phyloP scores from a whole-genome alignment of 805 yeast genomes.

The Suhomyces kilbournensis region DNA sequence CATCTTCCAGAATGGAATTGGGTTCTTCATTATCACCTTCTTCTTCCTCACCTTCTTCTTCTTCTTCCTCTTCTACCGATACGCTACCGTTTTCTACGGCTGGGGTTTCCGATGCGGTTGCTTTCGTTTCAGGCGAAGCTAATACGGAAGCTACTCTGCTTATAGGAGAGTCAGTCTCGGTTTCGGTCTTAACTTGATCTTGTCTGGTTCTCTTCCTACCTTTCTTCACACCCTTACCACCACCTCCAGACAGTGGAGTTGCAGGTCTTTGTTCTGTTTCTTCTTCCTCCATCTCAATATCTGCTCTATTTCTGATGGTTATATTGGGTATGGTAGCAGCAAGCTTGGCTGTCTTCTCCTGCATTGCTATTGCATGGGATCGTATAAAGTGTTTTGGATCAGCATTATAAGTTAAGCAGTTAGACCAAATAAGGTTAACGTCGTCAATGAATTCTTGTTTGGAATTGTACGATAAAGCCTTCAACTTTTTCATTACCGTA shows the following conservation, averaged over 20 bases:
- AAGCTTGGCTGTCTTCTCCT: constrained; percentile 73
- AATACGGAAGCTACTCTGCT: constrained; percentile 8
- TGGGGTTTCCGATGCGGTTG: constrained; percentile 8
- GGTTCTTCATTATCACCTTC: constrained; percentile 25
- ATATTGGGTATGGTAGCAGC: constrained; percentile 90
- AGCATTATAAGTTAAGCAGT: constrained; percentile 88
- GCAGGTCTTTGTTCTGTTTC: constrained; percentile 19
- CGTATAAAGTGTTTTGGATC: constrained; percentile 92
- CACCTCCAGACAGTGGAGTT: constrained; percentile 19
- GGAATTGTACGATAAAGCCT: constrained; percentile 74
- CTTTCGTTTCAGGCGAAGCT: constrained; percentile 11
- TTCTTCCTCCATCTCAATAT: constrained; percentile 65
- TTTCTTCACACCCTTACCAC: constrained; percentile 39
- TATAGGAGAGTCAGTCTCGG: constrained; percentile 15
- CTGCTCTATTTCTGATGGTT: constrained; percentile 66
- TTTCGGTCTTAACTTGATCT: constrained; percentile 32
- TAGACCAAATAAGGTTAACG: constrained; percentile 90
- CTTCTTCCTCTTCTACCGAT: constrained; percentile 21
- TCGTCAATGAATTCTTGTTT: constrained; percentile 94
- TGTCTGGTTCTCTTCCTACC: constrained; percentile 40
- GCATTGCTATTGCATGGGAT: constrained; percentile 94
- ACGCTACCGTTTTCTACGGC: constrained; percentile 23
- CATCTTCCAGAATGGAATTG: constrained; percentile 32
- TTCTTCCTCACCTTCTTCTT: constrained; percentile 35
- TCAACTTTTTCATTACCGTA: constrained; percentile 88